These are phyloP conservation scores for Geotrichum siamense DNA, from an alignment of 1,139 yeast genomes.

Conservation along the genomic window DNA sequence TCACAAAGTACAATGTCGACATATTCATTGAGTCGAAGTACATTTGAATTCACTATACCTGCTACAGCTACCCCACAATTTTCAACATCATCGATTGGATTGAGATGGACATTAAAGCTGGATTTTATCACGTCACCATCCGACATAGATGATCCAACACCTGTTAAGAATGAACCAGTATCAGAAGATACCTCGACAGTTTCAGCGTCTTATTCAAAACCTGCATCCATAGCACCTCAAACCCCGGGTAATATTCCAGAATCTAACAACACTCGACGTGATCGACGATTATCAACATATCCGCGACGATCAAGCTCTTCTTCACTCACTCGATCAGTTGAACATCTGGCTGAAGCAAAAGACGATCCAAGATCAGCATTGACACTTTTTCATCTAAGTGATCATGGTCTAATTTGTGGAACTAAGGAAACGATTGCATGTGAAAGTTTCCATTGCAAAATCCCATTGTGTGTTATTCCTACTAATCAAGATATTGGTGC, in stretches of 20 bases:
- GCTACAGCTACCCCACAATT: conserved; percentile 35
- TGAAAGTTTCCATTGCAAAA: conserved; percentile 31
- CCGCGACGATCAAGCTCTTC: conserved; percentile 3
- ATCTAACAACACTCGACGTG: neutral
- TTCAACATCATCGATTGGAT: conserved; percentile 29
- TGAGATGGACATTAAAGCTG: conserved; percentile 33
- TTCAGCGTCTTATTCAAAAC: conserved; percentile 9
- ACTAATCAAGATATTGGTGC: conserved; percentile 32
- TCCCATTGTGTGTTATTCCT: conserved; percentile 31
- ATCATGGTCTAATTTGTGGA: conserved; percentile 22
- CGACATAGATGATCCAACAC: conserved; percentile 5
- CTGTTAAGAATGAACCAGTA: neutral
- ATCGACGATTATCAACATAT: conserved; percentile 4
- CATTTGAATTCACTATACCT: conserved; percentile 32
- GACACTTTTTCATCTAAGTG: conserved; percentile 17
- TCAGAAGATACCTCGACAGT: conserved; percentile 9
- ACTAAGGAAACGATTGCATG: conserved; percentile 29
- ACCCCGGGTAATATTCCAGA: neutral
- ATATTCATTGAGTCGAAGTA: conserved; percentile 22
- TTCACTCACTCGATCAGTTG: neutral
- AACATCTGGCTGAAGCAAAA: conserved; percentile 3
- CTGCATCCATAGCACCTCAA: neutral
- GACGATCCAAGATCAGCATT: conserved; percentile 14
- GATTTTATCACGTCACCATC: conserved; percentile 33
- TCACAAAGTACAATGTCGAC: conserved; percentile 24